These are phyloP conservation scores for Penicillium arizonense DNA, from an alignment of 495 filamentous ascomycete species.

Conservation along the genomic window DNA sequence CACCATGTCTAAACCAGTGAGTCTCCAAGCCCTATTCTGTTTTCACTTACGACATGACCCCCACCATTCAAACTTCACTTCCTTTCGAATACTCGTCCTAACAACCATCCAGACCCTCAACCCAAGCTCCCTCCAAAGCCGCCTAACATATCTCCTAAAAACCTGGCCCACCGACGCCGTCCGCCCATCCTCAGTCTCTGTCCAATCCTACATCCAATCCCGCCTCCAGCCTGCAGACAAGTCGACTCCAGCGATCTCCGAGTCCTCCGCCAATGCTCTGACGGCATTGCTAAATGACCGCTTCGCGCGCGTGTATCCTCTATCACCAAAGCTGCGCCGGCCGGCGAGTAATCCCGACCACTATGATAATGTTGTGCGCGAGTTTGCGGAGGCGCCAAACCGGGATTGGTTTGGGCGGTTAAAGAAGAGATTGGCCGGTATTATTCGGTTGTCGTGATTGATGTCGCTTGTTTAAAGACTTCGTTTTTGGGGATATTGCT, in stretches of 20 bases:
- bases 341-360: conserved; percentile 75
- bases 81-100: conserved; percentile 6
- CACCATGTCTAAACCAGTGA: conserved; percentile 34
- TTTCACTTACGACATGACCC: not conserved
- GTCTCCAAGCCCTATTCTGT: not conserved
- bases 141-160: conserved; percentile 53
- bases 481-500: conserved; percentile 1
- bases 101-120: conserved; percentile 30
- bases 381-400: conserved; percentile 68
- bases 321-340: conserved; percentile 57
- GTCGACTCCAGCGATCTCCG: conserved; percentile 41
- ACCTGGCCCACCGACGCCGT: conserved; percentile 79
- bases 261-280: conserved; percentile 67
- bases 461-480: not conserved
- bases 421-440: conserved; percentile 59
- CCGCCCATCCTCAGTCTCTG: conserved; percentile 68
- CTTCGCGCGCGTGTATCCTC: conserved; percentile 67
- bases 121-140: conserved; percentile 57
- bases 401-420: conserved; percentile 57
- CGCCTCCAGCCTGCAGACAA: conserved; percentile 43
- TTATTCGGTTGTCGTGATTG: conserved; percentile 55
- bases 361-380: conserved; percentile 69
- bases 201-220: conserved; percentile 66
- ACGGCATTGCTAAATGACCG: conserved; percentile 73
- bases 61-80: not conserved